Base-by-base conservation (phyloP, 805 yeast genomes). In the Cyberlindnera petersonii region DNA sequence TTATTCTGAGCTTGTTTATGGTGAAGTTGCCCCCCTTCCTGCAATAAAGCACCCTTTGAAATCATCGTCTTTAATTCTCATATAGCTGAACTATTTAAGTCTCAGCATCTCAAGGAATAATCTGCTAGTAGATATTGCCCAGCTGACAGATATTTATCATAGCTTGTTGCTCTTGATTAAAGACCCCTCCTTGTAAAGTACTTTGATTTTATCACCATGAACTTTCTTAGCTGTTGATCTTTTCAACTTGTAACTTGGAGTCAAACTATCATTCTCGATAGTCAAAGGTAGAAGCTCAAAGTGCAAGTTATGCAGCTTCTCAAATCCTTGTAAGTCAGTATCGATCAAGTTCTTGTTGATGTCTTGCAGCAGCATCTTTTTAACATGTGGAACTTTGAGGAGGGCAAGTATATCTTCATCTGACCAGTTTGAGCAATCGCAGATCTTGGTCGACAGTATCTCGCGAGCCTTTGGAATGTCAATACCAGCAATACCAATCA, bases 171-270 rank as follows among this genome's bases (percentile, higher is more conserved):
- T 44, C 42, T 42, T 43, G 23, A 46, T 26, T 24, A 51, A 26
- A 10, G 52, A 47, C 4, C 81, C 81, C 47, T 77, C 79, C 33
- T 54, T 53, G 47, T 78, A 78, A 61, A 78, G 53, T 6, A 43
- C 48, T 19, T 64, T 64, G 30, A 78, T 58, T 21, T 60, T 65
- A 9, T 54, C 47, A 29, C 59, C 54, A 51, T 70, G 77, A 24
- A 58, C 61, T 51, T 66, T 66, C 28, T 67, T 66, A 1, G 79
- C 77, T 20, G 64, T 62, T 2, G 69, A 60, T 37, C 85, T 63
- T 55, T 74, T 75, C 39, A 75, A 58, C 55, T 76, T 76, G 44
- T 74, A 54, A 6, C 86, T 80, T 24, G 88, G 88, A 4, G 91
- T 82, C 26, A 82, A 56, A 4, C 75, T 70, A 34, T 76, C 79